phyloP scores from a whole-genome alignment of 495 filamentous ascomycete species.

The Clohesyomyces aquaticus region DNA sequence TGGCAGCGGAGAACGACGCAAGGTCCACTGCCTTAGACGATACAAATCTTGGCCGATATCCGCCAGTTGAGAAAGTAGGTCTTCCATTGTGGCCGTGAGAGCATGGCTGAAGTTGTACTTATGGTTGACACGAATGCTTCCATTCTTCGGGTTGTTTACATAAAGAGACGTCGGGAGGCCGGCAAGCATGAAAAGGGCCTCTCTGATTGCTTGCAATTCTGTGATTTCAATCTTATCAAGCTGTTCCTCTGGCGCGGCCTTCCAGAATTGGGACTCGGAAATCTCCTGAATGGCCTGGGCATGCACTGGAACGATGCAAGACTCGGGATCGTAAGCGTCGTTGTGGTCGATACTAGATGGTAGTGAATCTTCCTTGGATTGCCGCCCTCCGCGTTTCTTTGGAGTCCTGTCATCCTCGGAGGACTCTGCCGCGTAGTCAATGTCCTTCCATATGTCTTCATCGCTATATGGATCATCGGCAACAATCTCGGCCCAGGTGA shows the following conservation, averaged over 20 bases:
- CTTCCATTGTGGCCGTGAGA: conserved; percentile 42
- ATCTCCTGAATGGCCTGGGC: conserved; percentile 55
- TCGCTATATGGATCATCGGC: conserved; percentile 72
- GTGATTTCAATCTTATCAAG: conserved; percentile 58
- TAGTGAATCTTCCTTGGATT: conserved; percentile 22
- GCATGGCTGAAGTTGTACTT: conserved; percentile 29
- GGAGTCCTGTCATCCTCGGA: conserved; percentile 46
- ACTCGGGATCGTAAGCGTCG: conserved; percentile 45
- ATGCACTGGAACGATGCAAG: conserved; percentile 48
- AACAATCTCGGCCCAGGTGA: conserved; percentile 78
- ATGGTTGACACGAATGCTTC: conserved; percentile 31
- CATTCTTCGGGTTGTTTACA: conserved; percentile 47
- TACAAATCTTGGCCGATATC: conserved; percentile 54
- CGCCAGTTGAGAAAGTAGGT: conserved; percentile 52
- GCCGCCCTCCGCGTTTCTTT: conserved; percentile 42
- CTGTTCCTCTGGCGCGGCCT: conserved; percentile 43
- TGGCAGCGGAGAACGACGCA: conserved; percentile 48
- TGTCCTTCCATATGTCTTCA: conserved; percentile 74
- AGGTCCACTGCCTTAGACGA: conserved; percentile 53
- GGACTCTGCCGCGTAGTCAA: conserved; percentile 66
- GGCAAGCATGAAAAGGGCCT: conserved; percentile 81
- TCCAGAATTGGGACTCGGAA: conserved; percentile 65
- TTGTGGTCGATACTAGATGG: conserved; percentile 46
- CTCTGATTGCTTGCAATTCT: conserved; percentile 75
- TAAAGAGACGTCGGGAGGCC: conserved; percentile 79